Percentiles rank a stretch among this genome's conserved stretches.
phyloP scores from a whole-genome alignment of 2,329 filamentous ascomycete species.

The Verticillium albo-atrum region DNA sequence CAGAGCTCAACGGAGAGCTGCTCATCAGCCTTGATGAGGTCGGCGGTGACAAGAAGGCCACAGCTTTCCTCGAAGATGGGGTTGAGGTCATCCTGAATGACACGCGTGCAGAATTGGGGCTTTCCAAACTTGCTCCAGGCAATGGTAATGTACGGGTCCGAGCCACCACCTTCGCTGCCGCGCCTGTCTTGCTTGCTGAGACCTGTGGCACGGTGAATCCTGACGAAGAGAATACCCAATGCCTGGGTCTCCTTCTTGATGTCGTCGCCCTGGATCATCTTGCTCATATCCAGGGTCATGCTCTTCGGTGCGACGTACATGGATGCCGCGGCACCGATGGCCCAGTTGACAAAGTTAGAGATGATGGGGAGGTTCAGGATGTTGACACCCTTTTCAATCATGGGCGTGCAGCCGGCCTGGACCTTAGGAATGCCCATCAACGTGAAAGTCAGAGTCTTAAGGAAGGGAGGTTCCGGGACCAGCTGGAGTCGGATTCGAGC shows the following conservation, averaged over 20 bases:
- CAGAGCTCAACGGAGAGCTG: slow-evolving; percentile 90
- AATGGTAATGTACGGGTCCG: slow-evolving; percentile 92
- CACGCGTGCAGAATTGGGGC: slow-evolving; percentile 94
- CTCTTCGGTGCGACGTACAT: slow-evolving; percentile 95
- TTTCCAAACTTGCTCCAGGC: slow-evolving; percentile 96
- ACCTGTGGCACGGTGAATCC: slow-evolving; percentile 81
- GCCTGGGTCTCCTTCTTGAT: slow-evolving; percentile 86
- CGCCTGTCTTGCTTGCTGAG: slow-evolving; percentile 87
- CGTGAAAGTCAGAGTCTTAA: slow-evolving; percentile 89
- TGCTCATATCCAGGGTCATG: slow-evolving; percentile 85
- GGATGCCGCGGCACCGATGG: slow-evolving; percentile 78
- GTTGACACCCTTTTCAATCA: slow-evolving; percentile 88
- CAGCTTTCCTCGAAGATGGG: slow-evolving; percentile 88
- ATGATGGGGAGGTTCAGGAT: slow-evolving; percentile 89
- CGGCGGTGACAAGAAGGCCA: slow-evolving; percentile 79
- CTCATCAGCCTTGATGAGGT: slow-evolving; percentile 90
- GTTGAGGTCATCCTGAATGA: slow-evolving; percentile 92
- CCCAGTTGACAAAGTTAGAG: slow-evolving; percentile 95
- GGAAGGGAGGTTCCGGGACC: slow-evolving; percentile 83
- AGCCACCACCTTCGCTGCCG: slow-evolving; percentile 80
- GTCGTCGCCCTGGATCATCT: slow-evolving; percentile 86
- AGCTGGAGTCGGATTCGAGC: slow-evolving; percentile 67
- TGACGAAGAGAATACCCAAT: slow-evolving; percentile 84
- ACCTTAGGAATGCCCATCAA: slow-evolving; percentile 92
- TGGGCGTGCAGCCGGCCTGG: slow-evolving; percentile 82